These are phyloP conservation scores for Cymbidium sinense DNA, from an alignment of 106 monocot genomes.

Conservation along the genomic window DNA sequence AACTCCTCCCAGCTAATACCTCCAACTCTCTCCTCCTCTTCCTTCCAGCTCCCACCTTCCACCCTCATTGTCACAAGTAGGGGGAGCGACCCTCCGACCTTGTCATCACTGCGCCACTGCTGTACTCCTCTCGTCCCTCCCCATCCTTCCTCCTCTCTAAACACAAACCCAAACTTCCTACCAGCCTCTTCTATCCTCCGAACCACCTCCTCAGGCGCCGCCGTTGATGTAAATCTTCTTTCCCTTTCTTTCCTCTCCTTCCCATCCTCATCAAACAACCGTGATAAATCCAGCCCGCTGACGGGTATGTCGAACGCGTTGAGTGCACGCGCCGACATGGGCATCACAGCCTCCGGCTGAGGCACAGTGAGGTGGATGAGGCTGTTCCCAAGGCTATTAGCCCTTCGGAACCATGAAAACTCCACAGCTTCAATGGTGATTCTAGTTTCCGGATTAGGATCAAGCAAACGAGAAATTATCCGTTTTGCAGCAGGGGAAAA, in stretches of 20 bases:
- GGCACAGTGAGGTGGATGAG: neutral
- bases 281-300: slow-evolving; percentile 23
- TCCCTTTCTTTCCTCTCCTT: neutral
- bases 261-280: slow-evolving; percentile 17
- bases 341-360: neutral
- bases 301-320: slow-evolving; percentile 29
- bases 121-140: neutral
- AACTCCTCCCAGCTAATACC: slow-evolving; percentile 31
- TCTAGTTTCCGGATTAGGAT: slow-evolving; percentile 44
- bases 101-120: slow-evolving; percentile 13
- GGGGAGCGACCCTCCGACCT: slow-evolving; percentile 18
- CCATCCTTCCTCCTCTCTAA: slow-evolving; percentile 15
- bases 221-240: slow-evolving; percentile 24
- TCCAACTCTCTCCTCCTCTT: neutral
- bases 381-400: slow-evolving; percentile 10
- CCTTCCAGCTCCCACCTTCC: neutral
- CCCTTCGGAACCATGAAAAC: slow-evolving; percentile 19
- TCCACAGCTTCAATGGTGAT: slow-evolving; percentile 31
- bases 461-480: slow-evolving; percentile 36
- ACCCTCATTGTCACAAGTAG: slow-evolving; percentile 24
- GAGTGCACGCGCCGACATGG: slow-evolving; percentile 6
- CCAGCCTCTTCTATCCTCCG: slow-evolving; percentile 17
- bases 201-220: slow-evolving; percentile 10
- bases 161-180: slow-evolving; percentile 15
- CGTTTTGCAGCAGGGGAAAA: slow-evolving; percentile 27